Percentiles rank a stretch among this genome's conserved stretches.
Conservation (phyloP, 345 rosid species). For the Citrus hindsii region DNA sequence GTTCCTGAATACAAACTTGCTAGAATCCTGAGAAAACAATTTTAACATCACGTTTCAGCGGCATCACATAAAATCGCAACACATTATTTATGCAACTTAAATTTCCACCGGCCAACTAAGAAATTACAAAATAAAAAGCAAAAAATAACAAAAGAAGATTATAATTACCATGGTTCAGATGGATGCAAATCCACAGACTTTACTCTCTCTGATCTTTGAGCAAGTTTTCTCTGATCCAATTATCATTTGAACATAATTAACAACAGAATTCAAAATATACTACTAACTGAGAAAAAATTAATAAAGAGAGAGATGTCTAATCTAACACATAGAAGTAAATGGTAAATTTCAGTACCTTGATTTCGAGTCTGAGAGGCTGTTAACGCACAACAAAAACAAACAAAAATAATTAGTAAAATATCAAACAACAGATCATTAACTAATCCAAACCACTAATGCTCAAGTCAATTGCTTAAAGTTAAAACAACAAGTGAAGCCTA, state of each 20-base stretch:
- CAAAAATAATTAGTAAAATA: slow-evolving; percentile 5
- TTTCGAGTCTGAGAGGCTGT: slow-evolving; percentile 65
- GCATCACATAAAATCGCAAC: not conserved
- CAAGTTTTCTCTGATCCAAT: slow-evolving; percentile 55
- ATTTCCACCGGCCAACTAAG: not conserved
- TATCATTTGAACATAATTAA: slow-evolving; percentile 16
- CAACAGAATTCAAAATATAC: not conserved
- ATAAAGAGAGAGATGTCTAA: not conserved
- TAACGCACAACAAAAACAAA: slow-evolving; percentile 6
- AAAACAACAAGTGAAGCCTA: not conserved
- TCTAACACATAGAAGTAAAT: not conserved
- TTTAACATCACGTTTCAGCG: not conserved
- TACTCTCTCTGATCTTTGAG: slow-evolving; percentile 68
- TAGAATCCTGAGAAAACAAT: slow-evolving; percentile 53
- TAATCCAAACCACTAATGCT: not conserved
- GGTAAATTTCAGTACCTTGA: slow-evolving; percentile 38
- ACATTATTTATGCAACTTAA: not conserved
- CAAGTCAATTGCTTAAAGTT: not conserved
- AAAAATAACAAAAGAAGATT: not conserved
- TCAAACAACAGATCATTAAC: slow-evolving; percentile 10
- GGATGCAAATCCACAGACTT: slow-evolving; percentile 77
- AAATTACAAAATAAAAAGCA: not conserved
- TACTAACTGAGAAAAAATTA: not conserved
- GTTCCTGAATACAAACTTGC: slow-evolving; percentile 75
- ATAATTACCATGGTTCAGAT: slow-evolving; percentile 71